phyloP scores from a whole-genome alignment of 1,284 basidiomycete species.

The Papiliotrema terrestris region DNA sequence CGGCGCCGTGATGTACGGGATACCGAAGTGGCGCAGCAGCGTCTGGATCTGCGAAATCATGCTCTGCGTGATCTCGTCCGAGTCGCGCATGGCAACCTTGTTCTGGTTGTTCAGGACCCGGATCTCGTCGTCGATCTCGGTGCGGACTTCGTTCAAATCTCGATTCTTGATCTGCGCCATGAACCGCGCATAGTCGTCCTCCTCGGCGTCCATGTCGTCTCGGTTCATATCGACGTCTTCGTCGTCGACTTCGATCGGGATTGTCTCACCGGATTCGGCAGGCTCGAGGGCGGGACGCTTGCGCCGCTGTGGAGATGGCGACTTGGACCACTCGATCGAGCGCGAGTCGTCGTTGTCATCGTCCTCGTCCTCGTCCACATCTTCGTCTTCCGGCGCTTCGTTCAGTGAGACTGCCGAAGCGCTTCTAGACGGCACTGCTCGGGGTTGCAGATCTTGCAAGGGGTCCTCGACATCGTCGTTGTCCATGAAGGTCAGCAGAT shows the following conservation, averaged over 20 bases:
- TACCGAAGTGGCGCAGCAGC: constrained; percentile 88
- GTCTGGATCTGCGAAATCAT: constrained; percentile 96
- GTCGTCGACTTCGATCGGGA: constrained; percentile 25
- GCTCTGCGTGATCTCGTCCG: constrained; percentile 90
- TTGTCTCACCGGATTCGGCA: constrained; percentile 17
- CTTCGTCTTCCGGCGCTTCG: constrained; percentile 2
- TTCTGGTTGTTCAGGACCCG: constrained; percentile 72
- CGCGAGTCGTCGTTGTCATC: constrained; percentile 26
- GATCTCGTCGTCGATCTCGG: constrained; percentile 92
- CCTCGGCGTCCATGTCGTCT: constrained; percentile 68
- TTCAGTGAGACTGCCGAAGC: constrained; percentile 2
- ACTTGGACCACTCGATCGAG: constrained; percentile 44
- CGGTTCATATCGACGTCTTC: constrained; percentile 59
- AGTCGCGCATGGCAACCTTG: constrained; percentile 84
- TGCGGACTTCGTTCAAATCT: constrained; percentile 71
- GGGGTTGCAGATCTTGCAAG: background rate
- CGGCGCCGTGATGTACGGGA: constrained; percentile 96
- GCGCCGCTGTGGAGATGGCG: constrained; percentile 37
- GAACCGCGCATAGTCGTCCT: constrained; percentile 87
- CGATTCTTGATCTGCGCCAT: constrained; percentile 83
- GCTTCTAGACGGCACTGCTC: background rate
- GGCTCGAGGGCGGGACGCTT: constrained; percentile 19
- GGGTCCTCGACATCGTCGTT: background rate
- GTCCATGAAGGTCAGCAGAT: constrained; percentile 3
- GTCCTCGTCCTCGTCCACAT: constrained; percentile 15